Evolutionary conservation across 139 green algal species (phyloP).

Genomic region (Monoraphidium neglectum): DNA sequence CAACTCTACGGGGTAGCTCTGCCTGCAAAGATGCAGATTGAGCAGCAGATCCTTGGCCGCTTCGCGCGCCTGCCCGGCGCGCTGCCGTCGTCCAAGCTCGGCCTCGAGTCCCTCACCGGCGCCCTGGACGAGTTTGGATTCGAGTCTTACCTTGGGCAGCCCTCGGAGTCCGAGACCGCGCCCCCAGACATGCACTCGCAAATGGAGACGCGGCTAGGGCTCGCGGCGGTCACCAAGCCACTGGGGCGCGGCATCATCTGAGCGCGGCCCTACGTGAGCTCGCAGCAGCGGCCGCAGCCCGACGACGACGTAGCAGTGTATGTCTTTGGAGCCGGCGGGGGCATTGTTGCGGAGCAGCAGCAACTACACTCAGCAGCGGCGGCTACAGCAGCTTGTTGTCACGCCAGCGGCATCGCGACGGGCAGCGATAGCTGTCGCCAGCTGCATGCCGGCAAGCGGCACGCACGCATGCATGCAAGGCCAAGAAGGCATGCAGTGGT

Average conservation of each 20-base stretch:
- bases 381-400: too few species aligned
- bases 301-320: too few species aligned
- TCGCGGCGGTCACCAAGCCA: conserved; percentile 32
- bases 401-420: too few species aligned
- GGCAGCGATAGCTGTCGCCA: too few species aligned
- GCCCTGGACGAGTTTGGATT: conserved; percentile 82
- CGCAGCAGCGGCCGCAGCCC: too few species aligned
- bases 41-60: conserved; percentile 74
- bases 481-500: too few species aligned
- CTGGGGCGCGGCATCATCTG: conserved; percentile 15
- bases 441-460: too few species aligned
- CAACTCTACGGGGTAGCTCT: conserved; percentile 79
- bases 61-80: conserved; percentile 52
- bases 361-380: too few species aligned
- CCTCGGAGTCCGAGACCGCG: conserved; percentile 39
- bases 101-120: conserved; percentile 74
- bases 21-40: conserved; percentile 72
- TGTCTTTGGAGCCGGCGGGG: too few species aligned
- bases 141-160: conserved; percentile 69
- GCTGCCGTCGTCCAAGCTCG: conserved; percentile 69
- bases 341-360: too few species aligned
- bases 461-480: too few species aligned
- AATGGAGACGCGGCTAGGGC: conserved; percentile 68
- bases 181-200: conserved; percentile 65
- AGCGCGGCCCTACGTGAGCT: background rate